These are phyloP conservation scores for Scheffersomyces amazonensis DNA, from an alignment of 805 yeast species.

Conservation along the genomic window DNA sequence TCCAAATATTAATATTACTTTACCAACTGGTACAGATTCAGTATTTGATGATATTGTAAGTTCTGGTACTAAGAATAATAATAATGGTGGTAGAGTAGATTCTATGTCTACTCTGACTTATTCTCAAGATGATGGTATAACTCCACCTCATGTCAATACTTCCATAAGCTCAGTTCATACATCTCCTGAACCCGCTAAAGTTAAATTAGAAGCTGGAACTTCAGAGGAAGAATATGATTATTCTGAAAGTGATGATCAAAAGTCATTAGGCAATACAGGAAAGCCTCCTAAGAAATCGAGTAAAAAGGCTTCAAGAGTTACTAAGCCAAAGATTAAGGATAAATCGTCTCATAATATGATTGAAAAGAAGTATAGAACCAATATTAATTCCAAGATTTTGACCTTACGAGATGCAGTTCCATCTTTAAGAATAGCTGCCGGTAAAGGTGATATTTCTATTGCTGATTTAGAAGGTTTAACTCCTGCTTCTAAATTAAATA, in stretches of 20 bases:
- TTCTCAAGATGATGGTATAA: conserved; percentile 3
- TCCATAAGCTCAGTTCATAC: conserved; percentile 9
- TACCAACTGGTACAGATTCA: neutral
- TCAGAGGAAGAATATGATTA: conserved; percentile 2
- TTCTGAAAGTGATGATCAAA: conserved; percentile 1
- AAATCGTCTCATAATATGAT: conserved; percentile 74
- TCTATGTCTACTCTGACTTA: conserved; percentile 6
- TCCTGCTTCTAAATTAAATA: conserved; percentile 74
- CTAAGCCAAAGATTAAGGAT: conserved; percentile 51
- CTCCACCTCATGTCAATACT: conserved; percentile 5
- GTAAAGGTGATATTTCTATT: conserved; percentile 39
- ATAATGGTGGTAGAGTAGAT: neutral
- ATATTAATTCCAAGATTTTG: conserved; percentile 67
- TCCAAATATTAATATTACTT: conserved; percentile 2
- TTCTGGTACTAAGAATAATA: too few relatives aligned
- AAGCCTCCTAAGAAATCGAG: neutral
- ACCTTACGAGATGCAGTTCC: conserved; percentile 79
- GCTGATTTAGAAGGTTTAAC: conserved; percentile 66
- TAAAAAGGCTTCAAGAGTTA: conserved; percentile 16
- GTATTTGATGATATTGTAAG: neutral
- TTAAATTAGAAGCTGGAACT: conserved; percentile 1
- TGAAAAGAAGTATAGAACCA: conserved; percentile 77
- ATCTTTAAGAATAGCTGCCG: conserved; percentile 60
- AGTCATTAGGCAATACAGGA: neutral
- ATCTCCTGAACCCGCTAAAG: conserved; percentile 14